phyloP scores from a whole-genome alignment of 73 alveolate species.

The Paramecium octaurelia region DNA sequence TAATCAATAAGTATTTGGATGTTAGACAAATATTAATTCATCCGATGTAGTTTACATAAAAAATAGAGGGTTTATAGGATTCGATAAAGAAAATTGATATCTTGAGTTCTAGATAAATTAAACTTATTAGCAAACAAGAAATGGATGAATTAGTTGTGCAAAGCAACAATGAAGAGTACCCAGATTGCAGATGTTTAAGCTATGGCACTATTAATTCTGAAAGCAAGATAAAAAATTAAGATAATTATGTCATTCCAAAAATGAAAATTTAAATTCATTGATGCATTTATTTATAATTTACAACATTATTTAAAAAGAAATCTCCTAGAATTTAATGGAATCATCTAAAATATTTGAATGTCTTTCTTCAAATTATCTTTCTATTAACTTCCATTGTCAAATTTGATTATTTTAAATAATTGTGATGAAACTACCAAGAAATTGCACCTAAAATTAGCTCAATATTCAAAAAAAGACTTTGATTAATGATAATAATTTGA shows the following conservation, averaged over 20 bases:
- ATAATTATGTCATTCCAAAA: neutral
- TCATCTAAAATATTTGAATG: too few species aligned
- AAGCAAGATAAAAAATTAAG: neutral
- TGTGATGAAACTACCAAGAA: too few species aligned
- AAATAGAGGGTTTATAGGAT: neutral
- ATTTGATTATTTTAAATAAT: too few species aligned
- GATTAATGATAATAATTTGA: too few species aligned
- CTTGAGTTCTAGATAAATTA: neutral
- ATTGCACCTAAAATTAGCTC: too few species aligned
- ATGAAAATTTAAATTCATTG: neutral
- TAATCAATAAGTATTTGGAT: neutral
- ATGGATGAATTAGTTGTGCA: neutral
- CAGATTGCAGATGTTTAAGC: neutral
- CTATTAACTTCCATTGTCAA: too few species aligned
- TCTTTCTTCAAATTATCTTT: too few species aligned
- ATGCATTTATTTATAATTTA: neutral
- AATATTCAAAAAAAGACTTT: too few species aligned
- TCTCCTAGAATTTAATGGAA: too few species aligned
- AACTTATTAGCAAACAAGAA: neutral
- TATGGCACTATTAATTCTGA: neutral
- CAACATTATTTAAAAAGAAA: too few species aligned
- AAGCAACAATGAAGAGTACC: neutral
- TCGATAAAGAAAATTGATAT: neutral
- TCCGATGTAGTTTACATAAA: neutral
- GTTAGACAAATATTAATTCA: neutral